These are phyloP conservation scores for Oropetium thomaeum DNA, from an alignment of 176 grass and related monocot species.

Conservation along the genomic window DNA sequence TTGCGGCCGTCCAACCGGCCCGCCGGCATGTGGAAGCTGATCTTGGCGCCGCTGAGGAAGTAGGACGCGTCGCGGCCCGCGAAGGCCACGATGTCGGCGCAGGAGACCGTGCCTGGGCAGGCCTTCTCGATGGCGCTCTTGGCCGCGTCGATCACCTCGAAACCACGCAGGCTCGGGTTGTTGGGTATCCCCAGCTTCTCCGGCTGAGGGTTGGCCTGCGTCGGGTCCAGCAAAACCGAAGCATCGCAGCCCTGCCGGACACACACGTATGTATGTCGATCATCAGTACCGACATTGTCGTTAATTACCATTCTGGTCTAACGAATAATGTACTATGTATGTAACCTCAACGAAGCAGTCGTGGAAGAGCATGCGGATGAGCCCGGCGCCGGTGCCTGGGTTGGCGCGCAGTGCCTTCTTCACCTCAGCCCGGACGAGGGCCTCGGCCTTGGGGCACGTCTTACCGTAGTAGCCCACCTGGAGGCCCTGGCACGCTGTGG, in stretches of 20 bases:
- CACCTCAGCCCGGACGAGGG: constrained; percentile 24
- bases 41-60: constrained; percentile 11
- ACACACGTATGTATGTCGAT: too few relatives aligned
- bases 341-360: constrained; percentile 49
- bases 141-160: constrained; percentile 18
- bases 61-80: constrained; percentile 39
- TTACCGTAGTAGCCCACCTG: constrained; percentile 34
- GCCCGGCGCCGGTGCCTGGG: constrained; percentile 33
- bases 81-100: constrained; percentile 49
- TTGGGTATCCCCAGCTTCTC: constrained; percentile 31
- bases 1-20: constrained; percentile 36
- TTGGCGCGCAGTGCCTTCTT: constrained; percentile 15
- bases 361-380: constrained; percentile 65
- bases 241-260: neutral
- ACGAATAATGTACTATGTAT: neutral
- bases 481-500: neutral
- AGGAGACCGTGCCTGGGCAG: constrained; percentile 45
- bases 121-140: neutral
- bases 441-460: constrained; percentile 34
- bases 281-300: too few relatives aligned
- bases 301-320: neutral
- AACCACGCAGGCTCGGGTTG: constrained; percentile 14
- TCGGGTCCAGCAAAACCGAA: constrained; percentile 39
- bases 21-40: constrained; percentile 28
- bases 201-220: neutral